Percentiles rank a stretch among this genome's conserved stretches.
phyloP scores from a whole-genome alignment of 2,329 filamentous ascomycete species.

The Diaporthe ampelina region DNA sequence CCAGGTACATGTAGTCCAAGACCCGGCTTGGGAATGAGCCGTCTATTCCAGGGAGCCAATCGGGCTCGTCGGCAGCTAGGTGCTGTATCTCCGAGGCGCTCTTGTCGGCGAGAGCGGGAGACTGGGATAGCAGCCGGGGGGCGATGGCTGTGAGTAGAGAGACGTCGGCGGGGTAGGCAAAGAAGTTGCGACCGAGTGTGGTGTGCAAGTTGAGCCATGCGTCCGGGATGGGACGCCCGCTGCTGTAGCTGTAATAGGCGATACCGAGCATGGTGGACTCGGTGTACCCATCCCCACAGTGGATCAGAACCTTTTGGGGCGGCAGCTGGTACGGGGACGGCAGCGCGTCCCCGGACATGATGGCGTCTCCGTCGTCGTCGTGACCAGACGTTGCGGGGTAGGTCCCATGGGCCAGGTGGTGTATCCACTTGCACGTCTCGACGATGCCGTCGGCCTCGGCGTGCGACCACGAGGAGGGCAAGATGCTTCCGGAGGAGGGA shows the following conservation, averaged over 20 bases:
- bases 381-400: slow-evolving; percentile 50
- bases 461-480: slow-evolving; percentile 86
- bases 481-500: slow-evolving; percentile 92
- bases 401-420: slow-evolving; percentile 81
- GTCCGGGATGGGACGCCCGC: slow-evolving; percentile 82
- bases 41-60: slow-evolving; percentile 87
- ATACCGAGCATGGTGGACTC: slow-evolving; percentile 91
- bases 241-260: slow-evolving; percentile 94
- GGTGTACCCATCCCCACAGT: slow-evolving; percentile 96
- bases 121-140: slow-evolving; percentile 79
- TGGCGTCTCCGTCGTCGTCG: slow-evolving; percentile 68
- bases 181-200: slow-evolving; percentile 89
- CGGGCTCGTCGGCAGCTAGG: slow-evolving; percentile 72
- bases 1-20: slow-evolving; percentile 94
- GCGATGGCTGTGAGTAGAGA: slow-evolving; percentile 83
- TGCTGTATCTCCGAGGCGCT: slow-evolving; percentile 66
- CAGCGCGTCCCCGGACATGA: slow-evolving; percentile 58
- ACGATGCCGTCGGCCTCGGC: slow-evolving; percentile 87
- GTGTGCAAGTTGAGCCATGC: slow-evolving; percentile 91
- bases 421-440: slow-evolving; percentile 91
- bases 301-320: slow-evolving; percentile 83
- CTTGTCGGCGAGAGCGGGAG: slow-evolving; percentile 67
- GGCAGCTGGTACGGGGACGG: not conserved
- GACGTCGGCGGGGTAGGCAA: slow-evolving; percentile 94
- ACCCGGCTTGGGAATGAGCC: slow-evolving; percentile 92